A percentile compares a stretch with the other conserved stretches of the same genome.
Evolutionary conservation across 495 filamentous ascomycete genomes (phyloP).

Genomic region (Lineolata rhizophorae): DNA sequence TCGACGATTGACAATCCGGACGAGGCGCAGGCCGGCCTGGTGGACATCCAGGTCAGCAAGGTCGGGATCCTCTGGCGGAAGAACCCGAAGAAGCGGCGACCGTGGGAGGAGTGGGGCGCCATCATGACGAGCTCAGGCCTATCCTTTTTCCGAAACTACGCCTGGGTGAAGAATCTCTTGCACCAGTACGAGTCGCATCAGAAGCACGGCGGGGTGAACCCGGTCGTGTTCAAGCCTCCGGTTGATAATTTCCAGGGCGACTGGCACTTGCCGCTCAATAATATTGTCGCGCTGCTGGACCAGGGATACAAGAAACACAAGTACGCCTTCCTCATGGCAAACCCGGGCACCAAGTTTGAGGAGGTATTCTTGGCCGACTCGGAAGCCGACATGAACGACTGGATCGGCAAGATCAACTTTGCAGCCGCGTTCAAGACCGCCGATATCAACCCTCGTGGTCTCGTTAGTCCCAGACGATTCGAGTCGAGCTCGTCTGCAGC

Average conservation of each 20-base stretch:
- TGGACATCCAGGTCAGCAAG: constrained; percentile 94
- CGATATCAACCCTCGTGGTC: constrained; percentile 74
- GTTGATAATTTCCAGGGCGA: constrained; percentile 84
- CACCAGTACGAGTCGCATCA: constrained; percentile 63
- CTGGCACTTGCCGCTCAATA: constrained; percentile 71
- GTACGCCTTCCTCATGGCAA: constrained; percentile 73
- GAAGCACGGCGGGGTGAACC: constrained; percentile 41
- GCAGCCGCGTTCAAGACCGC: constrained; percentile 82
- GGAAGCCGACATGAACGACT: constrained; percentile 87
- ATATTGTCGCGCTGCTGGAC: constrained; percentile 77
- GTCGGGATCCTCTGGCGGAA: constrained; percentile 93
- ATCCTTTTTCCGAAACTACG: constrained; percentile 84
- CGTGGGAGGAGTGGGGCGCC: constrained; percentile 98
- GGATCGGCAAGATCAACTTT: constrained; percentile 91
- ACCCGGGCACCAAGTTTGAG: too few relatives aligned
- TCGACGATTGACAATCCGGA: constrained; percentile 63
- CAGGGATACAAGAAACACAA: constrained; percentile 87
- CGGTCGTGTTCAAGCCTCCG: constrained; percentile 74
- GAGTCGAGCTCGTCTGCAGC: constrained; percentile 26
- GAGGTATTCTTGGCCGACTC: constrained; percentile 79
- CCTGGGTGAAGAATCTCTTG: constrained; percentile 81
- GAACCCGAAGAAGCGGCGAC: constrained; percentile 76
- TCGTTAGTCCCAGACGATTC: constrained; percentile 53
- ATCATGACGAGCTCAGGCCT: constrained; percentile 86
- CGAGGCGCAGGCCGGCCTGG: constrained; percentile 76